Base-by-base conservation (phyloP, 2,329 filamentous ascomycete genomes). In the Paracoccidioides brasiliensis region DNA sequence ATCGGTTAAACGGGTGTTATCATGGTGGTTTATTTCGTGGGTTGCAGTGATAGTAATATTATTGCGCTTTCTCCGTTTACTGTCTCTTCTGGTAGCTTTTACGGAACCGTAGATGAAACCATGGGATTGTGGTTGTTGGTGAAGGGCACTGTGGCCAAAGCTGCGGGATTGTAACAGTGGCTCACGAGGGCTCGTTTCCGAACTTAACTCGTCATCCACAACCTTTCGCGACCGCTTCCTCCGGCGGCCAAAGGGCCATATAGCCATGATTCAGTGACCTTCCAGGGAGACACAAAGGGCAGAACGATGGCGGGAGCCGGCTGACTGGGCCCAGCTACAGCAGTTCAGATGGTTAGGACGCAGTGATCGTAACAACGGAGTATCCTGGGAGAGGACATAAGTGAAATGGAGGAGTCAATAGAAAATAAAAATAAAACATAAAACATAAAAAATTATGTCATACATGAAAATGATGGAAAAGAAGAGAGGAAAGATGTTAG, bases 231-330 rank as follows among this genome's bases (percentile, higher is more conserved):
- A 81, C 72, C 83, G 83, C 71, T 82, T 84, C 72, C 80, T 84
- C 73, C 79, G 84, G 66, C 85, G 83, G 71, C 84, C 79, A 72
- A 94, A 95, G 59, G 84, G 87, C 89, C 88, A 94, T 71, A 90
- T 75, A 68, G 84, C 82, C 87, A 91, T 91, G 64, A 63, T 22
- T 67, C 66, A 60, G 52, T 44, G 56, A 56, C 58, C 60, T 57
- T 64, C 61, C 64, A 62, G 58, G 41, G 58, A 55, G 56, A 53
- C 58, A 52, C 56, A 58, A 61, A 55, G 59, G 56, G 57, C 58
- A 56, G 59, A 12, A 56, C 55, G 53, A 60, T 61, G 61, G 60
- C 60, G 59, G 15, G 15, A 41, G 3, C 14, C 14, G n/a, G 66
- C 59, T 64, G 66, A 68, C 67, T 50, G 51, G 40, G 37, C 38